Evolutionary conservation across 1,284 basidiomycete genomes (phyloP).

Genomic region (Boletus coffeatus): DNA sequence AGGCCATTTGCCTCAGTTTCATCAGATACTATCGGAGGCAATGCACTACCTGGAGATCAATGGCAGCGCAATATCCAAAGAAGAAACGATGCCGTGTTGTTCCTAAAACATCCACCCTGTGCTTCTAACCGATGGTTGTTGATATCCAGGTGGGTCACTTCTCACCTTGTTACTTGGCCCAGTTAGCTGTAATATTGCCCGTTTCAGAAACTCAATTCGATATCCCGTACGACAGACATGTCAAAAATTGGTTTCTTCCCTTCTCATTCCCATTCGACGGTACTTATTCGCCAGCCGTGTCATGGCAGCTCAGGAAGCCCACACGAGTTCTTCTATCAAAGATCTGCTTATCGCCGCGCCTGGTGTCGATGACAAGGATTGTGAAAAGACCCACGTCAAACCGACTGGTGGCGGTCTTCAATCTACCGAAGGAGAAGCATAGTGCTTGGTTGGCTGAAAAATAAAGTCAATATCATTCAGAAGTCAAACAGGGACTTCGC

Average conservation of each 20-base stretch:
- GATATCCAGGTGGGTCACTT: slow-evolving; percentile 59
- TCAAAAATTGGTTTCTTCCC: slow-evolving; percentile 57
- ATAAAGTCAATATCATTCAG: slow-evolving; percentile 84
- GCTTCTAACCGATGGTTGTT: slow-evolving; percentile 59
- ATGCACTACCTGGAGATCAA: slow-evolving; percentile 31
- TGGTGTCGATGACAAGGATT: slow-evolving; percentile 88
- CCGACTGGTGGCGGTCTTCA: slow-evolving; percentile 97
- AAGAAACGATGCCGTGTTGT: slow-evolving; percentile 76
- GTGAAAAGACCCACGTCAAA: slow-evolving; percentile 95
- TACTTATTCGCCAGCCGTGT: slow-evolving; percentile 92
- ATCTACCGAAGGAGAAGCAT: slow-evolving; percentile 93
- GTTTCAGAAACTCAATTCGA: slow-evolving; percentile 72
- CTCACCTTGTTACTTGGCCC: not conserved
- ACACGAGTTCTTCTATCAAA: slow-evolving; percentile 92
- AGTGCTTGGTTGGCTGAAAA: slow-evolving; percentile 79
- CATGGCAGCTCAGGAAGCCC: slow-evolving; percentile 98
- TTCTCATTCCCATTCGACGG: slow-evolving; percentile 80
- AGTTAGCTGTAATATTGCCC: not conserved
- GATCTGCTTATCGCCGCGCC: slow-evolving; percentile 91
- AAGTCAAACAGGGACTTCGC: slow-evolving; percentile 95
- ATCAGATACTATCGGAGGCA: slow-evolving; percentile 32
- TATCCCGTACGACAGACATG: slow-evolving; percentile 68
- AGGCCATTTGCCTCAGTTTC: slow-evolving; percentile 43
- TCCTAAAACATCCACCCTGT: slow-evolving; percentile 58
- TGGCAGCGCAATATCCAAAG: slow-evolving; percentile 40